Conservation (phyloP, 495 filamentous ascomycete species). For the Penicillium crystallinum region DNA sequence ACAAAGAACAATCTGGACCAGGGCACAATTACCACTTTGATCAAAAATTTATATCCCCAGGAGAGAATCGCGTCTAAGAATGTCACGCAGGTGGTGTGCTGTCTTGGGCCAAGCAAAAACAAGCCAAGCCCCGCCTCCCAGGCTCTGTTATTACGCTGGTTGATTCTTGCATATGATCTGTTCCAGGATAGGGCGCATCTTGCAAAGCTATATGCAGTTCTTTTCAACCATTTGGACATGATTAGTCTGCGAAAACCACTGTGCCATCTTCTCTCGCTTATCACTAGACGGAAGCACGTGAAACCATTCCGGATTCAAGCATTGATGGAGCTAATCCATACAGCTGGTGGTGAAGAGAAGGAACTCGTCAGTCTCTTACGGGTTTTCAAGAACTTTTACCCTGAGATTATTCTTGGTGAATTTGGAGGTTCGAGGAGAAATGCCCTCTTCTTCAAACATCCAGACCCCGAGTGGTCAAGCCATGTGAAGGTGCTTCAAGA, state of each 20-base stretch:
- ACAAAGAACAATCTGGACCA: conserved; percentile 68
- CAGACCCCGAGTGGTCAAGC: conserved; percentile 71
- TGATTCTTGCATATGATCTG: conserved; percentile 71
- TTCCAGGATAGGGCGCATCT: conserved; percentile 61
- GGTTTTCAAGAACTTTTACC: conserved; percentile 85
- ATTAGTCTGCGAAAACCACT: conserved; percentile 51
- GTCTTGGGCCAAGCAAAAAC: conserved; percentile 69
- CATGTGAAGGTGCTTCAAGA: conserved; percentile 64
- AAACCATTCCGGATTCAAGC: conserved; percentile 78
- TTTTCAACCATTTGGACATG: conserved; percentile 84
- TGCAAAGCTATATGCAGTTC: conserved; percentile 65
- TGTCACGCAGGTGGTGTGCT: conserved; percentile 64
- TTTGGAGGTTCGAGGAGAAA: conserved; percentile 35
- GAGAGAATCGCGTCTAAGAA: conserved; percentile 54
- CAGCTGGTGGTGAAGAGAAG: conserved; percentile 56
- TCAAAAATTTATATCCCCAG: conserved; percentile 72
- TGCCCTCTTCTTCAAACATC: conserved; percentile 55
- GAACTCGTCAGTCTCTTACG: conserved; percentile 71
- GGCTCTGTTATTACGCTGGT: conserved; percentile 68
- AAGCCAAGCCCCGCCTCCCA: conserved; percentile 72
- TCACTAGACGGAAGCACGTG: conserved; percentile 84
- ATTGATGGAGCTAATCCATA: conserved; percentile 55
- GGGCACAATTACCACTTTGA: conserved; percentile 55
- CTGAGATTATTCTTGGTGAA: conserved; percentile 77
- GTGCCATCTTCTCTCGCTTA: conserved; percentile 77